Conservation (phyloP, 2,329 filamentous ascomycete genomes). For the Hymenoscyphus albidus region DNA sequence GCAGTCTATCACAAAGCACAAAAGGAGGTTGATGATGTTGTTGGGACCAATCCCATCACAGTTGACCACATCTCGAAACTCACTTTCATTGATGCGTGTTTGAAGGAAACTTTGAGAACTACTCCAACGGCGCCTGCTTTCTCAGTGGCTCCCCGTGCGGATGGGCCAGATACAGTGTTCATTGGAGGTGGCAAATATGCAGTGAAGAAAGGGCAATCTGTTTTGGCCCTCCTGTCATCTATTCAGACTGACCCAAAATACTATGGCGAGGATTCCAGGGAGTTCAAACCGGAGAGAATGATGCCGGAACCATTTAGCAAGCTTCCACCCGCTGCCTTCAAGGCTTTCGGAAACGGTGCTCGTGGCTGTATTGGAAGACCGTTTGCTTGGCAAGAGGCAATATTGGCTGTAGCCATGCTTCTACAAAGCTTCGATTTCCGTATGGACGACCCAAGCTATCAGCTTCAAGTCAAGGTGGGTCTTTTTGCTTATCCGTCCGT, state of each 20-base stretch:
- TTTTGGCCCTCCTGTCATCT: conserved; percentile 48
- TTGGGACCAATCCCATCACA: conserved; percentile 43
- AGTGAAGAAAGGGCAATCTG: conserved; percentile 46
- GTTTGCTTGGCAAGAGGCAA: conserved; percentile 72
- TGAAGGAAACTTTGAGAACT: conserved; percentile 64
- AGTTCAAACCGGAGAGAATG: conserved; percentile 71
- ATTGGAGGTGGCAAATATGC: conserved; percentile 31
- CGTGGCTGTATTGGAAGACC: conserved; percentile 69
- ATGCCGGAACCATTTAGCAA: conserved; percentile 64
- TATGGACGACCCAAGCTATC: conserved; percentile 57
- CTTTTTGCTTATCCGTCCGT: background rate
- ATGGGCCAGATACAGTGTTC: conserved; percentile 41
- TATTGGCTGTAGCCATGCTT: conserved; percentile 58
- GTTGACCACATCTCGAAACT: conserved; percentile 50
- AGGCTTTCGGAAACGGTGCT: conserved; percentile 72
- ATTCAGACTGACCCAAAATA: conserved; percentile 61
- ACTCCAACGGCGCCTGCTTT: conserved; percentile 58
- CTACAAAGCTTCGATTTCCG: conserved; percentile 70
- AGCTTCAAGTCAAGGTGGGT: conserved; percentile 45
- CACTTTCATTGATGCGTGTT: conserved; percentile 60
- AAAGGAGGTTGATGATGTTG: conserved; percentile 51
- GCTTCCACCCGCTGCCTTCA: conserved; percentile 61
- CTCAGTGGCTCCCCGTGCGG: conserved; percentile 42
- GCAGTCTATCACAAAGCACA: conserved; percentile 44
- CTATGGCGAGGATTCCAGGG: conserved; percentile 60